Conservation (phyloP, 148 eudicot species). For the Amaranthus hypochondriacus region DNA sequence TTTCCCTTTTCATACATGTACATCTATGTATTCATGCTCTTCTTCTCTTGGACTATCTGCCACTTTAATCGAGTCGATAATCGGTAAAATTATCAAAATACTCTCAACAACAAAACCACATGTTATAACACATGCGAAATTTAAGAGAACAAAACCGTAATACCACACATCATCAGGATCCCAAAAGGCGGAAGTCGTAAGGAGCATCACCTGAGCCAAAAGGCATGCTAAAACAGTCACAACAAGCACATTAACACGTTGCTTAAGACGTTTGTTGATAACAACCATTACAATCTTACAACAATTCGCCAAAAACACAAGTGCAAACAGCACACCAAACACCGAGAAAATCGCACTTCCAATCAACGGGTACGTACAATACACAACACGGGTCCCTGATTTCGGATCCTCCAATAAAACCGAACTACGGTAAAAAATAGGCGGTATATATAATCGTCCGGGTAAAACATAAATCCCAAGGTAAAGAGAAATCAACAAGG, state of each 20-base stretch:
- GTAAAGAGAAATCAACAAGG: conserved; percentile 27
- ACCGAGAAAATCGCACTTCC: conserved; percentile 35
- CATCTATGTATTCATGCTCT: not conserved
- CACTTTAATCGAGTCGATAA: conserved; percentile 37
- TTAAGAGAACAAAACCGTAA: conserved; percentile 26
- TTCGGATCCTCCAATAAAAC: conserved; percentile 14
- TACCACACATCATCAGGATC: conserved; percentile 28
- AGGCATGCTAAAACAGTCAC: conserved; percentile 32
- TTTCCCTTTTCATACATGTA: conserved; percentile 2
- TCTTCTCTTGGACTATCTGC: not conserved
- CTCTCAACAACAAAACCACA: conserved; percentile 45
- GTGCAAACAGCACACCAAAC: conserved; percentile 31
- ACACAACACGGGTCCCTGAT: conserved; percentile 13
- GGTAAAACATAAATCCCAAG: conserved; percentile 30
- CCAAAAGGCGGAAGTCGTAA: conserved; percentile 44
- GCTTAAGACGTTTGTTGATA: conserved; percentile 50
- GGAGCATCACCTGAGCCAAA: conserved; percentile 35
- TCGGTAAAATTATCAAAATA: conserved; percentile 51
- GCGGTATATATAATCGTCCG: conserved; percentile 14
- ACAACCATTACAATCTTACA: conserved; percentile 53
- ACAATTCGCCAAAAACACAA: conserved; percentile 43
- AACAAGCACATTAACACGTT: conserved; percentile 38
- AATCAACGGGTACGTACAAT: conserved; percentile 53
- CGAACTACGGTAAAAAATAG: conserved; percentile 29
- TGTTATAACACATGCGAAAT: conserved; percentile 28